phyloP scores from a whole-genome alignment of 31 red algal genomes.

The Endocladia muricata region DNA sequence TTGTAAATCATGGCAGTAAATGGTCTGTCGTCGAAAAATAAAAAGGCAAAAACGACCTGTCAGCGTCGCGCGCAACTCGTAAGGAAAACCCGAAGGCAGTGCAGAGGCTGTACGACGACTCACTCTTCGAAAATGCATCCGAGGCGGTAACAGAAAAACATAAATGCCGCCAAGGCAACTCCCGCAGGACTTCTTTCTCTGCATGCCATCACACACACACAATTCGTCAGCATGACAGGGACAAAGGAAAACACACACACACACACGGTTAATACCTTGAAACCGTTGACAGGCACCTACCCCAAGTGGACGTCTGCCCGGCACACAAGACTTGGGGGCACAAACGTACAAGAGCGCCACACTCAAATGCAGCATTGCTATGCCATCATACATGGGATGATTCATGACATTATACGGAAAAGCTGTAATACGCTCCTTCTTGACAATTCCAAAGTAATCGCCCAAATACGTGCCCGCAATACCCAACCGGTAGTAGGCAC shows the following conservation, averaged over 20 bases:
- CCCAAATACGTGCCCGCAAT: constrained; percentile 91
- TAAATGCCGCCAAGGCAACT: constrained; percentile 62
- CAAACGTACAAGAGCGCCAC: constrained; percentile 68
- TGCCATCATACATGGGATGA: constrained; percentile 97
- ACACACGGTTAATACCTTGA: too few relatives aligned
- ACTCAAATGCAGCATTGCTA: constrained; percentile 67
- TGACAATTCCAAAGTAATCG: constrained; percentile 93
- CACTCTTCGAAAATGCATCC: constrained; percentile 87
- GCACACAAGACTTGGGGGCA: background rate
- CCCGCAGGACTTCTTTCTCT: constrained; percentile 68
- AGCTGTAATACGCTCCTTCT: constrained; percentile 55
- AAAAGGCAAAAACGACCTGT: too few relatives aligned
- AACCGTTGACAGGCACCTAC: too few relatives aligned
- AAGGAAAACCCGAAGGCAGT: background rate
- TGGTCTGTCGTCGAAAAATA: too few relatives aligned
- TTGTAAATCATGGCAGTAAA: too few relatives aligned
- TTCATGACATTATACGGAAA: constrained; percentile 80
- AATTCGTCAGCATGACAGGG: background rate
- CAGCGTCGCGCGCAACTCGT: too few relatives aligned
- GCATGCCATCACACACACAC: background rate
- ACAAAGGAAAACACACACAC: background rate
- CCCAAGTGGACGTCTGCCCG: too few relatives aligned
- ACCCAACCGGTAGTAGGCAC: constrained; percentile 72
- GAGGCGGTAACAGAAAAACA: constrained; percentile 84
- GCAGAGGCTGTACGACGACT: constrained; percentile 9